Conservation (phyloP, 177 flowering plant genomes). For the Vitis hybrid region DNA sequence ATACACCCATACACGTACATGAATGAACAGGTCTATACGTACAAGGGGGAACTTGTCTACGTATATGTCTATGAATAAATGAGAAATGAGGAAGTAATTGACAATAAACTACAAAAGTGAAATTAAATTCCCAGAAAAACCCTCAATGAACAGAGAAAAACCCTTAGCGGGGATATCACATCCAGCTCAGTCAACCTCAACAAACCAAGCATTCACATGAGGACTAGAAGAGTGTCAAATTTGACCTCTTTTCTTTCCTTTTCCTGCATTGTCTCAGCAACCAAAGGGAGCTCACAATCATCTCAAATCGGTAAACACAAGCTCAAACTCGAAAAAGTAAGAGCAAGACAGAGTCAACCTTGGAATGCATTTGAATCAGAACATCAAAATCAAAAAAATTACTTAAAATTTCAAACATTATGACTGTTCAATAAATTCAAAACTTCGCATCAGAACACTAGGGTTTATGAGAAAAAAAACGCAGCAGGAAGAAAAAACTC, state of each 20-base stretch:
- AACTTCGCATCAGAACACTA: neutral
- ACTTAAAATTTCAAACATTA: neutral
- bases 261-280: constrained; percentile 4
- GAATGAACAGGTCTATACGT: no score
- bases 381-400: neutral
- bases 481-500: neutral
- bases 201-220: no score
- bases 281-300: neutral
- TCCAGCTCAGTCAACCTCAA: no score
- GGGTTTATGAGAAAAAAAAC: neutral
- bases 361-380: neutral
- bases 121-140: no score
- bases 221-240: neutral
- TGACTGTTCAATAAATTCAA: neutral
- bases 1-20: no score
- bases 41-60: no score
- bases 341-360: neutral
- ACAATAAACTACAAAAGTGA: no score
- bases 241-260: neutral
- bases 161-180: no score
- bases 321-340: neutral
- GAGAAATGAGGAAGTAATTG: no score
- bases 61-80: no score
- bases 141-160: no score
- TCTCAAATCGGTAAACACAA: no score